phyloP scores from a whole-genome alignment of 371 early-diverging fungal species.

The Syncephalastrum contaminatum region DNA sequence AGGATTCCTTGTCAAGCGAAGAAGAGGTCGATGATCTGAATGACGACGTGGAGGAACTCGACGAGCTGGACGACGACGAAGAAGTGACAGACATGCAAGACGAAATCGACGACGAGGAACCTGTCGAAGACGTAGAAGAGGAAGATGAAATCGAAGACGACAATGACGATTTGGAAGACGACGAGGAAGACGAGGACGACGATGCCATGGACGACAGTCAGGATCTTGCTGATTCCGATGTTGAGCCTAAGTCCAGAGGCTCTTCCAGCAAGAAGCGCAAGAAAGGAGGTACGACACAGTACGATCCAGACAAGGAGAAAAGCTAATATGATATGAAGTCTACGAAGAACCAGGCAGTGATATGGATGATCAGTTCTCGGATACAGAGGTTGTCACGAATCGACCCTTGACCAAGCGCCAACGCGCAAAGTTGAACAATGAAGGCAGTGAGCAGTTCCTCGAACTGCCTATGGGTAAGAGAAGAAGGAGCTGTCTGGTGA shows the following conservation, averaged over 20 bases:
- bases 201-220: slow-evolving; percentile 12
- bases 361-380: slow-evolving; percentile 32
- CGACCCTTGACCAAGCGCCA: slow-evolving; percentile 72
- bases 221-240: too few species aligned
- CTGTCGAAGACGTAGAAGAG: slow-evolving; percentile 6
- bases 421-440: slow-evolving; percentile 61
- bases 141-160: slow-evolving; percentile 10
- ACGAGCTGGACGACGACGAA: too few species aligned
- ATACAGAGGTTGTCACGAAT: slow-evolving; percentile 46
- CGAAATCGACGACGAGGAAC: too few species aligned
- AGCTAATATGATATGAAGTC: slow-evolving; percentile 3
- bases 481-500: too few species aligned
- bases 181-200: slow-evolving; percentile 27
- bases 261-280: too few species aligned
- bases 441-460: slow-evolving; percentile 55
- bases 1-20: too few species aligned
- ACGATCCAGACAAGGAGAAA: neutral
- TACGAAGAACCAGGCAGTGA: slow-evolving; percentile 7
- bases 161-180: slow-evolving; percentile 10
- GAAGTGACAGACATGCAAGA: too few species aligned
- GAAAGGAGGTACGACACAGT: slow-evolving; percentile 3
- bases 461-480: slow-evolving; percentile 67
- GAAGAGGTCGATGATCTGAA: too few species aligned
- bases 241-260: too few species aligned
- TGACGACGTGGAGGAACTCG: too few species aligned